Evolutionary conservation across 2,329 filamentous ascomycete species (phyloP), one percentile per base, ranked within the genome.

Genomic region (Raffaelea ambrosiae): DNA sequence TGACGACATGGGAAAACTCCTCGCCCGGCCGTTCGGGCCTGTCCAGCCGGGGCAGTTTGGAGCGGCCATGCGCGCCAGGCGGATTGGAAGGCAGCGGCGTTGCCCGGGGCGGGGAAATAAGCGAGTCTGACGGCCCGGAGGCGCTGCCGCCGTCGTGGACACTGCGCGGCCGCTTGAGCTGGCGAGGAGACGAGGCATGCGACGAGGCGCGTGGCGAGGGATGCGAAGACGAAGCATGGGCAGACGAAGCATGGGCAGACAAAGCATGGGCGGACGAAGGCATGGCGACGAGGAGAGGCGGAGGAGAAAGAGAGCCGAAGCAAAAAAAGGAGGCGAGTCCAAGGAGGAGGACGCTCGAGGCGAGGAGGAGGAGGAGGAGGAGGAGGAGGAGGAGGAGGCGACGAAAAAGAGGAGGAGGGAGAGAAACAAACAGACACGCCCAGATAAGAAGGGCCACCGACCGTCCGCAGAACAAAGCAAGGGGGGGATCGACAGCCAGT

Each of bases 1-100:
- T 78, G 54, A 79, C 73, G 29, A 75, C 71, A 48, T 64, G 70
- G 3, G 75, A 79, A 53, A 77, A 79, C 54, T 77, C 73, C 44
- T 73, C 69, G 21, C 64, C 58, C 4, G 65, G 64, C 48, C 68
- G 68, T 40, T 77, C 58, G 4, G 65, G 64, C 48, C 68, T 68
- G 40, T 77, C 73, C 19, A 74, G 57, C n/a, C 71, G 65, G 36
- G 73, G 66, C 48, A 74, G 59, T 61, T 76, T 78, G 54, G 66
- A n/a, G 5, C 47, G 47, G 41, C 21, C 18, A 3, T 18, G 26
- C 26, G n/a, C 40, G 8, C 36, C 18, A 20, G 19, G n/a, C n/a
- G 19, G 20, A 5, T 18, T 8, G 4, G 33, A 7, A 9, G 31
- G 31, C 16, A 16, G 9, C 31, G 31, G 16, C 31, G 16, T 9